These are phyloP conservation scores for Hypoxylon sp. DNA, from an alignment of 2,329 filamentous ascomycete genomes.

Conservation along the genomic window DNA sequence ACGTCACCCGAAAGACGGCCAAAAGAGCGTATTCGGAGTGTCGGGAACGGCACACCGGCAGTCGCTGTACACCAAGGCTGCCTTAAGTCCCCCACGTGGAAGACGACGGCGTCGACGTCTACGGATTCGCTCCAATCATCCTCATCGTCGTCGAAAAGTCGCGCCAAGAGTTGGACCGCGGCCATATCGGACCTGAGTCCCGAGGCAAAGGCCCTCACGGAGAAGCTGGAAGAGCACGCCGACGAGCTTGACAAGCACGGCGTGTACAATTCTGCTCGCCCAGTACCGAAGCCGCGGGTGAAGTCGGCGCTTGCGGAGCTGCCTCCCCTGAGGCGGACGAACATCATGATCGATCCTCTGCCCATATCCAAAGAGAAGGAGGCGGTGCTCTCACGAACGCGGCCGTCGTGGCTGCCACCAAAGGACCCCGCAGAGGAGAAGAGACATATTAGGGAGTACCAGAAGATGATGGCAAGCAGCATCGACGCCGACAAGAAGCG, in stretches of 20 bases:
- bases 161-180: slow-evolving; percentile 78
- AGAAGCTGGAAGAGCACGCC: slow-evolving; percentile 81
- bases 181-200: slow-evolving; percentile 72
- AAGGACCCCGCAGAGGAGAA: slow-evolving; percentile 92
- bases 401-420: slow-evolving; percentile 84
- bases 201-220: slow-evolving; percentile 78
- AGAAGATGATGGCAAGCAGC: slow-evolving; percentile 78
- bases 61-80: slow-evolving; percentile 67
- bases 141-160: slow-evolving; percentile 56
- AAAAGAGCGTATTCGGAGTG: slow-evolving; percentile 61
- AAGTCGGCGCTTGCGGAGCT: slow-evolving; percentile 74
- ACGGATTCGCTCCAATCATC: slow-evolving; percentile 46
- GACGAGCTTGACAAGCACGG: slow-evolving; percentile 64
- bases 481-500: slow-evolving; percentile 66
- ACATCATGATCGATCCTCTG: slow-evolving; percentile 84
- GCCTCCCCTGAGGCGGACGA: slow-evolving; percentile 73
- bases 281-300: slow-evolving; percentile 58
- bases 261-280: slow-evolving; percentile 35
- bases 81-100: slow-evolving; percentile 64
- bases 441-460: slow-evolving; percentile 84
- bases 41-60: slow-evolving; percentile 71
- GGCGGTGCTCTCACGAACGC: slow-evolving; percentile 79
- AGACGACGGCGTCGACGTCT: slow-evolving; percentile 53
- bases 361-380: slow-evolving; percentile 89
- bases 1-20: slow-evolving; percentile 61